Evolutionary conservation across 768 basidiomycete genomes (phyloP), one percentile per base, ranked within the genome.

Genomic region (Tricholoma terreum): DNA sequence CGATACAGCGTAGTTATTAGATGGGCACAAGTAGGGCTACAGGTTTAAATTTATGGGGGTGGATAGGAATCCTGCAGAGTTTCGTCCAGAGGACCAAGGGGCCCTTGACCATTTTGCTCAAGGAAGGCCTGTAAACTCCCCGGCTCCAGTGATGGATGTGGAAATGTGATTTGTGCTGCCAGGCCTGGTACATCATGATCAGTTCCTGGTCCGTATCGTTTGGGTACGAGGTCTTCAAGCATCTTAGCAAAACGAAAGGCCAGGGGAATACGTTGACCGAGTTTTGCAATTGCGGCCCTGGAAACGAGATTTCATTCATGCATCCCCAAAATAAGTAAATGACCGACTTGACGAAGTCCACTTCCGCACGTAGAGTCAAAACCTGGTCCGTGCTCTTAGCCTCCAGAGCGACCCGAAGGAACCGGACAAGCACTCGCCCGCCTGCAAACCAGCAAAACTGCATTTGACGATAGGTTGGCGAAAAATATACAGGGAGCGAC

Each of bases 401-500:
- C 34, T 87, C 81, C 31, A 83, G 74, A 3, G 87, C 84, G 31
- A 83, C 84, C 59, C 83, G 81, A 33, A 88, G 69, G 67, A 89
- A 89, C 12, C 86, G 79, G 15, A 83, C 79, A 19, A 91, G 76
- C 10, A 87, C 84, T 27, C 86, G 77, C 2, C 87, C 89, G 45
- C 80, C 81, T 50, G 80, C 74, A 65, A 87, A 90, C 87, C 87
- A 92, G 62, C 80, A 81, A 61, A 85, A 84, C 84, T 87, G 55
- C 2, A 27, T 31, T n/a, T 30, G 38, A 17, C 31, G 51, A 55
- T 55, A 48, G 31, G 24, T 58, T 35, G 15, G 30, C n/a, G 24
- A 17, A 33, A 27, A 54, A 30, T 24, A 42, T 15, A 56, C 40
- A 6, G 3, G 3, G 52, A 30, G 43, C 36, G 43, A 22, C 52